Conservation (phyloP, 2,329 filamentous ascomycete species). For the Ophiocordyceps australis region DNA sequence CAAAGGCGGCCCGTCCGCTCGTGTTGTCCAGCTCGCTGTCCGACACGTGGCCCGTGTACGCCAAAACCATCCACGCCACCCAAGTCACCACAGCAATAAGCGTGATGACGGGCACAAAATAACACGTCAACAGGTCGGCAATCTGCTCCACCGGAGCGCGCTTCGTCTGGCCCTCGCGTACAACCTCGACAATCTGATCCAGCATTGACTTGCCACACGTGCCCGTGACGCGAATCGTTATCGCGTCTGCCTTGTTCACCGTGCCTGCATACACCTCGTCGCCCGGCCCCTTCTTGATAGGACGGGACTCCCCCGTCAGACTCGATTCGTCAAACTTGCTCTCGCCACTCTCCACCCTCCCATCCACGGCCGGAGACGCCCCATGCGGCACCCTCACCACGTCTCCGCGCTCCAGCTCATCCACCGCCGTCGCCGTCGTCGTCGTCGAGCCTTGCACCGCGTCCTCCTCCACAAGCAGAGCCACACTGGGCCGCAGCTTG, state of each 20-base stretch:
- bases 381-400: constrained; percentile 61
- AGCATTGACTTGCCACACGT: constrained; percentile 55
- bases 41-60: constrained; percentile 38
- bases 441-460: constrained; percentile 14
- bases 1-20: constrained; percentile 55
- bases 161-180: constrained; percentile 60
- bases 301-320: constrained; percentile 61
- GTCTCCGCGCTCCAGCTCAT: constrained; percentile 60
- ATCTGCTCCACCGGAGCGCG: constrained; percentile 60
- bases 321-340: constrained; percentile 78
- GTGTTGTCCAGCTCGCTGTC: constrained; percentile 33
- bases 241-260: constrained; percentile 47
- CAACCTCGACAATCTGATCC: constrained; percentile 60
- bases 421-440: constrained; percentile 31
- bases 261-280: constrained; percentile 57
- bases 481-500: constrained; percentile 60
- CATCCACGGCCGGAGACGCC: constrained; percentile 71
- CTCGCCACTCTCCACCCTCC: constrained; percentile 41
- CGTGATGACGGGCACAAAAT: constrained; percentile 60
- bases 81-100: constrained; percentile 53
- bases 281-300: constrained; percentile 42
- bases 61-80: constrained; percentile 52
- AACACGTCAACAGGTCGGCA: constrained; percentile 54
- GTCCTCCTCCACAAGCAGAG: constrained; percentile 43
- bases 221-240: constrained; percentile 46